Evolutionary conservation across 2,329 filamentous ascomycete species (phyloP).

Genomic region (Septoria linicola): DNA sequence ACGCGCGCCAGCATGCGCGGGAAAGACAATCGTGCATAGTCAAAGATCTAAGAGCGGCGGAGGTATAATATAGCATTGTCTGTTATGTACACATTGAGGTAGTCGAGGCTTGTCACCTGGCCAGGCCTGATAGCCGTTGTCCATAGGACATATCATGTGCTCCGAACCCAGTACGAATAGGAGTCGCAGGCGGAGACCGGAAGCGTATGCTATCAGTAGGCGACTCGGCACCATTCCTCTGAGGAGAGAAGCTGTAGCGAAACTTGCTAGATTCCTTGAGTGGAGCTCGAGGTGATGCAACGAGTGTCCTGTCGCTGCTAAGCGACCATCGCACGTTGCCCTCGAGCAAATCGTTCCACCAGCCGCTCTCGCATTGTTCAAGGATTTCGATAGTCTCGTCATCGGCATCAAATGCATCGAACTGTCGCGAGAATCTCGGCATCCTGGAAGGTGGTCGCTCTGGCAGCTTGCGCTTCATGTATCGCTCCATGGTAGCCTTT

Average conservation of each 20-base stretch:
- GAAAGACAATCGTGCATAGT: too few species aligned
- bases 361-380: conserved; percentile 2
- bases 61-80: too few species aligned
- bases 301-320: conserved; percentile 8
- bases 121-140: too few species aligned
- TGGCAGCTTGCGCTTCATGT: conserved; percentile 5
- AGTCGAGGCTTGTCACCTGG: too few species aligned
- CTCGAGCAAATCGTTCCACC: conserved; percentile 10
- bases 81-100: too few species aligned
- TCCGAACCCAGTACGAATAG: not conserved
- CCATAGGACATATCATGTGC: too few species aligned
- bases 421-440: not conserved
- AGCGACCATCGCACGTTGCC: not conserved
- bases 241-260: not conserved
- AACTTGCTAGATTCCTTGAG: not conserved
- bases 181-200: conserved; percentile 7
- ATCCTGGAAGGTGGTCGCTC: not conserved
- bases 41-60: too few species aligned
- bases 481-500: conserved; percentile 8
- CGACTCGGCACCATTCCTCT: not conserved
- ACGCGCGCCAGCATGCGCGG: too few species aligned
- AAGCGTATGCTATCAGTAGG: conserved; percentile 9
- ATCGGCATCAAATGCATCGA: not conserved
- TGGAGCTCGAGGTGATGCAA: not conserved
- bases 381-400: conserved; percentile 7